Evolutionary conservation across 1,139 yeast genomes (phyloP).

Genomic region (Zygoascus hellenicus): DNA sequence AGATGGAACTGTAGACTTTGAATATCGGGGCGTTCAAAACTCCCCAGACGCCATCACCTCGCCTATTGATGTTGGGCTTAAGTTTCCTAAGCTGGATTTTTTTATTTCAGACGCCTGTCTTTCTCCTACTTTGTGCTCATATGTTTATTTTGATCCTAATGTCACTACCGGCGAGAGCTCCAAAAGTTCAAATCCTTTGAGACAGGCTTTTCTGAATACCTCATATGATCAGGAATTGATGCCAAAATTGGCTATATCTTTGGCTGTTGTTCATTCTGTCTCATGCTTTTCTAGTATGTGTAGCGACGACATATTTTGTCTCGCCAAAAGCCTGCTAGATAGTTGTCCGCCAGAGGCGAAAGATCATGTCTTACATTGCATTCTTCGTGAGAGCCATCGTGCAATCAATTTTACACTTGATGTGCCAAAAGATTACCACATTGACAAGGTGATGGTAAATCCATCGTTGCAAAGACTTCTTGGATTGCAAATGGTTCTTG

Average conservation of each 20-base stretch:
- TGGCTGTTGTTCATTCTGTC: slow-evolving; percentile 60
- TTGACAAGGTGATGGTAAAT: slow-evolving; percentile 63
- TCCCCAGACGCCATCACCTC: slow-evolving; percentile 34
- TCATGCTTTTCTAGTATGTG: slow-evolving; percentile 60
- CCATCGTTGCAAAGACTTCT: slow-evolving; percentile 66
- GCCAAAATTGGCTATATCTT: slow-evolving; percentile 22
- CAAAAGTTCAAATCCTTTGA: not conserved
- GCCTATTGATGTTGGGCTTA: slow-evolving; percentile 55
- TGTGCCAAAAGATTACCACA: slow-evolving; percentile 55
- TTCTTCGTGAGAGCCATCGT: slow-evolving; percentile 59
- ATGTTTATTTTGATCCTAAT: slow-evolving; percentile 33
- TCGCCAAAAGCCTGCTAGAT: slow-evolving; percentile 40
- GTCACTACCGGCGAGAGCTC: not conserved
- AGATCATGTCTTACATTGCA: slow-evolving; percentile 27
- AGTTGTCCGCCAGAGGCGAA: slow-evolving; percentile 9
- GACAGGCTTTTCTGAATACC: not conserved
- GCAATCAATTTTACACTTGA: slow-evolving; percentile 67
- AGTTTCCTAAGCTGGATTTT: slow-evolving; percentile 36
- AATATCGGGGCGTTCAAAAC: slow-evolving; percentile 17
- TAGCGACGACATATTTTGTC: slow-evolving; percentile 60
- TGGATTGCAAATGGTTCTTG: slow-evolving; percentile 57
- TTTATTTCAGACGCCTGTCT: slow-evolving; percentile 41
- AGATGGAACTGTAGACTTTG: slow-evolving; percentile 24
- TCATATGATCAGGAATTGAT: not conserved
- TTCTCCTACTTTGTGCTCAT: slow-evolving; percentile 45